These are phyloP conservation scores for Casuarina equisetifolia DNA, from an alignment of 306 rosid genomes.

Conservation along the genomic window DNA sequence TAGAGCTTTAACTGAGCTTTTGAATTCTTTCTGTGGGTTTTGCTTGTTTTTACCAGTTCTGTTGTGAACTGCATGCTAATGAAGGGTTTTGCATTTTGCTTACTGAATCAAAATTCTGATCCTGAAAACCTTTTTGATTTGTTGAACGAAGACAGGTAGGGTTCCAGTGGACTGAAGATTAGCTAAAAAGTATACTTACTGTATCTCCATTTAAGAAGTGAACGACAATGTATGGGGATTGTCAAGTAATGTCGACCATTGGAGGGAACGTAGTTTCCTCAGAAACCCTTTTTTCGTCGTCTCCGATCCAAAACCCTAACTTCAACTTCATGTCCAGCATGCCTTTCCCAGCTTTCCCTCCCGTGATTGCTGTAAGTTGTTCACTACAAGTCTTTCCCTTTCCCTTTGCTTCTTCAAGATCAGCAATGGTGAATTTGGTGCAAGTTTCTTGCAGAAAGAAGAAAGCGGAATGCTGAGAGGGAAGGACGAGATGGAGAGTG, in stretches of 20 bases:
- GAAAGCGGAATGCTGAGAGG: slow-evolving; percentile 60
- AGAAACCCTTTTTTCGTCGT: slow-evolving; percentile 67
- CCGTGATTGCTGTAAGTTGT: slow-evolving; percentile 44
- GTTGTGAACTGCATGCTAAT: not conserved
- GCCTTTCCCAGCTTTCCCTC: slow-evolving; percentile 66
- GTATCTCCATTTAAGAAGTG: slow-evolving; percentile 8
- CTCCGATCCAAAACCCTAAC: slow-evolving; percentile 83
- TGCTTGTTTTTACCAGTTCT: not conserved
- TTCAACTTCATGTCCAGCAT: slow-evolving; percentile 77
- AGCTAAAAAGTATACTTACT: too few relatives aligned
- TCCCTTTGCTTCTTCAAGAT: not conserved
- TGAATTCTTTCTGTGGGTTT: not conserved
- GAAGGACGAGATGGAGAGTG: slow-evolving; percentile 86
- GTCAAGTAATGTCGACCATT: slow-evolving; percentile 88
- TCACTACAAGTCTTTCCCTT: not conserved
- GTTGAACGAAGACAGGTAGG: not conserved
- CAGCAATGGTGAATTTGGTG: not conserved
- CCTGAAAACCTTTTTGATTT: not conserved
- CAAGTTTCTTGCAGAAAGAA: slow-evolving; percentile 59
- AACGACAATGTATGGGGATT: slow-evolving; percentile 79
- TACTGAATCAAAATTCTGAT: not conserved
- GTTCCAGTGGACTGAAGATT: not conserved
- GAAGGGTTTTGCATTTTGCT: too few relatives aligned
- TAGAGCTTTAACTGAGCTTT: not conserved
- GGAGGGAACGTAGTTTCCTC: slow-evolving; percentile 73